Base-by-base conservation (phyloP, 2,329 filamentous ascomycete genomes). In the Sporothrix variecibatus region DNA sequence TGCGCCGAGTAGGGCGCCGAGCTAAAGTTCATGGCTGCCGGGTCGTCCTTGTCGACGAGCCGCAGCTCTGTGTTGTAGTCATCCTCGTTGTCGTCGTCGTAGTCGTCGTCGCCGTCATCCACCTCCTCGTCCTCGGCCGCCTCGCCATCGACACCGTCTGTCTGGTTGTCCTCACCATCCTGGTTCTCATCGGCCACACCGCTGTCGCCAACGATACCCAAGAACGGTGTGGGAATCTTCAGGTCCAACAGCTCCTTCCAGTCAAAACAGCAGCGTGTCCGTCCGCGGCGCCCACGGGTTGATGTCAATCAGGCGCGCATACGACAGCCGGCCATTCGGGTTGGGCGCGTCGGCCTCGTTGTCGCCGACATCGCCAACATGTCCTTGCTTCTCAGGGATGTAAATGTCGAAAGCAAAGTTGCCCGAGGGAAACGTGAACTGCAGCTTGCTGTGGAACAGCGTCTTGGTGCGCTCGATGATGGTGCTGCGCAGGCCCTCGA, bases 381-480 rank as follows among this genome's bases (percentile, higher is more conserved):
- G n/a, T 43, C 77, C 78, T 62, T 85, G 82, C 7, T 83, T 88
- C 76, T 91, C 89, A 0, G 95, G 95, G 1, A 99, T 88, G 80
- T 99, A 98, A 60, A 98, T 92, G 80, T 99, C 96, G 79, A 99
- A 97, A 0, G 90, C 89, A 78, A 97, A 98, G 81, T 90, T 92
- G 2, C 89, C 87, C 76, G 98, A 95, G 0, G 93, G 92, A 79
- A 98, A 98, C 0, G 90, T 93, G 77, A 92, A 87, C 75, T 92
- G 88, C 75, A 98, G 82, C 75, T 90, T 90, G 40, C 90, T 85
- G 40, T 92, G 88, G 80, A 98, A 98, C 80, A 98, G 96, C 23
- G 90, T 85, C 76, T 89, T 86, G 71, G 97, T 93, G 40, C 89
- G 87, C n/a, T 86, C 86, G 73, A 90, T 86, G 71, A 98, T 85